Evolutionary conservation across 805 yeast genomes (phyloP).

Genomic region (Candida loeiensis): DNA sequence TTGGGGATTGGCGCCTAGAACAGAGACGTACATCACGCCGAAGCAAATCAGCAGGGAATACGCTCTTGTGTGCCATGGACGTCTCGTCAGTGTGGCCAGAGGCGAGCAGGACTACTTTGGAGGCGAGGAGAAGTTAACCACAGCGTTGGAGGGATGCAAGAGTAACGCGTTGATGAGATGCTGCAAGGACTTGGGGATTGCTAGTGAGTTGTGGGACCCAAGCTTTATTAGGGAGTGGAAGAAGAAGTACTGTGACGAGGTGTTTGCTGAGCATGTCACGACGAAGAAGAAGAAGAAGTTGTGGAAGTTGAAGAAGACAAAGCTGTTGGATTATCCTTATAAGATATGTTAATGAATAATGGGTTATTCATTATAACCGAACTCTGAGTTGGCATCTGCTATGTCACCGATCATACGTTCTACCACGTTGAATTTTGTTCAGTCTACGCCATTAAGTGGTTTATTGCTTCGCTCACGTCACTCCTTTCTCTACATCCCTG

Average conservation of each 20-base stretch:
- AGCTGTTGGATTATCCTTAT: slow-evolving; percentile 82
- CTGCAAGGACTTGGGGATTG: slow-evolving; percentile 95
- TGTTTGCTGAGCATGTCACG: slow-evolving; percentile 78
- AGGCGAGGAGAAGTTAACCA: slow-evolving; percentile 79
- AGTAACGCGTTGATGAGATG: slow-evolving; percentile 97
- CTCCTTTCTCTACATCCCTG: background rate
- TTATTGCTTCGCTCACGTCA: too few species aligned
- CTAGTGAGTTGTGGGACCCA: slow-evolving; percentile 98
- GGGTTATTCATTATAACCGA: too few species aligned
- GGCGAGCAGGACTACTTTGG: slow-evolving; percentile 93
- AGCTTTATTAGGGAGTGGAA: slow-evolving; percentile 58
- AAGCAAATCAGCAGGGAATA: slow-evolving; percentile 84
- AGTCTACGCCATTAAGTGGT: too few species aligned
- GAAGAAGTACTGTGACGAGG: slow-evolving; percentile 61
- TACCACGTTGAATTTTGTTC: too few species aligned
- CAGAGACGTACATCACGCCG: slow-evolving; percentile 74
- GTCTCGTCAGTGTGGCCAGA: slow-evolving; percentile 85
- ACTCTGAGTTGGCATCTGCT: too few species aligned
- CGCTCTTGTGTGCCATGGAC: slow-evolving; percentile 81
- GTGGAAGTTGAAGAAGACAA: slow-evolving; percentile 82
- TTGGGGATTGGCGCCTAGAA: slow-evolving; percentile 95
- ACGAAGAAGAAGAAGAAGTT: slow-evolving; percentile 84
- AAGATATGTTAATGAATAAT: slow-evolving; percentile 27
- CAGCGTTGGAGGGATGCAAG: slow-evolving; percentile 96
- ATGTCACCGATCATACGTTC: too few species aligned